phyloP scores from a whole-genome alignment of 1,284 basidiomycete genomes.

The Sporisorium exsertum region DNA sequence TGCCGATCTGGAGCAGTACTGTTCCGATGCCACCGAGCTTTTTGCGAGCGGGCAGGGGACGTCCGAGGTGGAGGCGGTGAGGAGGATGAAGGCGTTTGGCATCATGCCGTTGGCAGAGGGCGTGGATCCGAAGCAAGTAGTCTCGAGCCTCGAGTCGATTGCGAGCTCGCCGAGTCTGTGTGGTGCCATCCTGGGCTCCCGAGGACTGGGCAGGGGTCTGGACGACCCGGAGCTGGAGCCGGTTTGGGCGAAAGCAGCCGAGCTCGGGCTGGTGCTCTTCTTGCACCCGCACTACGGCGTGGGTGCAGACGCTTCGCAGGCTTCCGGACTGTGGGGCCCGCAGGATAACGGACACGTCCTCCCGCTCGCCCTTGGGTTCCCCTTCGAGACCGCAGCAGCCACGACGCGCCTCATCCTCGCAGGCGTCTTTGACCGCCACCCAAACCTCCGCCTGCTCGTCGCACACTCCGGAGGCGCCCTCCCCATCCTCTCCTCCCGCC shows the following conservation, averaged over 20 bases:
- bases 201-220: constrained; percentile 80
- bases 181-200: constrained; percentile 85
- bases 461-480: constrained; percentile 87
- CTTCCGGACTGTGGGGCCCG: constrained; percentile 74
- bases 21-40: constrained; percentile 66
- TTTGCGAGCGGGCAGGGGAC: constrained; percentile 59
- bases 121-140: constrained; percentile 74
- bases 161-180: constrained; percentile 64
- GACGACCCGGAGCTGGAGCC: constrained; percentile 79
- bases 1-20: constrained; percentile 80
- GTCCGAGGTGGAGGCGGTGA: constrained; percentile 71
- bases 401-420: constrained; percentile 82
- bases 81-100: constrained; percentile 82
- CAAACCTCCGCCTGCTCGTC: constrained; percentile 78
- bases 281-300: constrained; percentile 47
- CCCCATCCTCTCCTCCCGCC: constrained; percentile 80
- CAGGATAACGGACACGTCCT: constrained; percentile 85
- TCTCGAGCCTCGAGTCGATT: constrained; percentile 78
- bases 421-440: constrained; percentile 82
- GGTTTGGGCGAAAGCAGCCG: constrained; percentile 76
- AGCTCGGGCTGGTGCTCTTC: constrained; percentile 31
- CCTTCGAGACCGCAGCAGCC: constrained; percentile 86
- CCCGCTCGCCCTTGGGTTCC: constrained; percentile 85
- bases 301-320: constrained; percentile 15
- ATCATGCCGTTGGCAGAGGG: constrained; percentile 81